Conservation (phyloP, 2,329 filamentous ascomycete species). For the Aspergillus japonicus region DNA sequence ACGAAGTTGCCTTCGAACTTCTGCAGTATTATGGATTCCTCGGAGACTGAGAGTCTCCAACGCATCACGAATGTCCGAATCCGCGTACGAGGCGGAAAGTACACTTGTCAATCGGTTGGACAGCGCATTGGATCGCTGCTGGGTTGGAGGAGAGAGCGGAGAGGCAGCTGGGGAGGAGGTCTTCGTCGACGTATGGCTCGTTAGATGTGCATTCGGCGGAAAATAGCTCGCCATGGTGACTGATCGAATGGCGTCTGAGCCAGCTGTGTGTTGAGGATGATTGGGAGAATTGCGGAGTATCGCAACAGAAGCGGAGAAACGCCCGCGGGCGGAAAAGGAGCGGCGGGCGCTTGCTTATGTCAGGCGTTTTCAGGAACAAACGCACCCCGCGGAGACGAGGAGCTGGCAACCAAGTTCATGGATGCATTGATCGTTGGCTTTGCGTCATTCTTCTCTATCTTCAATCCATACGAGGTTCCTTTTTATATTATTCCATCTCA, state of each 20-base stretch:
- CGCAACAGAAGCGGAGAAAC: constrained; percentile 17
- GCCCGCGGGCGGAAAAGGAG: not conserved
- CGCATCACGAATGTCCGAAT: constrained; percentile 85
- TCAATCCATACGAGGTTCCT: no score
- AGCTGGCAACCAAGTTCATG: no score
- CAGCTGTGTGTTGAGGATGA: constrained; percentile 3
- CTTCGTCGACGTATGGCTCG: constrained; percentile 25
- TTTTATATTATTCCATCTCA: not conserved
- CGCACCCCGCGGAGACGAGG: not conserved
- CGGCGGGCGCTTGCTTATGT: not conserved
- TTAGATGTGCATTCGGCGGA: constrained; percentile 19
- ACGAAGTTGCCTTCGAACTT: constrained; percentile 74
- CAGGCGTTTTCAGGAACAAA: not conserved
- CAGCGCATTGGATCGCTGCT: constrained; percentile 60
- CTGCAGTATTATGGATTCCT: constrained; percentile 69
- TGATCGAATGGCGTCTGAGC: constrained; percentile 2
- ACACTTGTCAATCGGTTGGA: constrained; percentile 80
- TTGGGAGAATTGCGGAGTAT: constrained; percentile 21
- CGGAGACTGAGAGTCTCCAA: constrained; percentile 74
- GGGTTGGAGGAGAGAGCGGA: constrained; percentile 31
- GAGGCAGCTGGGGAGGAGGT: constrained; percentile 26
- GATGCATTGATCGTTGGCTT: no score
- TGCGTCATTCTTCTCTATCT: not conserved
- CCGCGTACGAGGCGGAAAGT: constrained; percentile 87
- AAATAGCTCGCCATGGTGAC: constrained; percentile 39